Evolutionary conservation across 179 eudicot species (phyloP).

Genomic region (Drosera spatulata): DNA sequence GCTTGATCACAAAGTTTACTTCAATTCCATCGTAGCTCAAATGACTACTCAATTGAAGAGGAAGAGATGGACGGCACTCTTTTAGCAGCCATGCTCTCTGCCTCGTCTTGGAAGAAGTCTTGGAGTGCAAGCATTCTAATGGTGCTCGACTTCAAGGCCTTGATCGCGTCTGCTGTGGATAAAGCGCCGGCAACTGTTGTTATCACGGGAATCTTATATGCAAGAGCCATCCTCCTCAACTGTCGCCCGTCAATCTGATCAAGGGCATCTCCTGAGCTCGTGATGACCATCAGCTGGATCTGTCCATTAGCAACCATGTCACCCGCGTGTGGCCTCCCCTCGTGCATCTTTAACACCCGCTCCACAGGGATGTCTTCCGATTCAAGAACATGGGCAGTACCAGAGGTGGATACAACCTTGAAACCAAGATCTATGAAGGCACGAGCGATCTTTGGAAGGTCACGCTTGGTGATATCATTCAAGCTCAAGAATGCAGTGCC

Average conservation of each 20-base stretch:
- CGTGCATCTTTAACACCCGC: conserved; percentile 88
- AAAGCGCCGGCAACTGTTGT: conserved; percentile 91
- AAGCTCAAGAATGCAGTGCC: conserved; percentile 86
- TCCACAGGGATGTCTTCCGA: conserved; percentile 71
- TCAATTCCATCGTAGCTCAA: not conserved
- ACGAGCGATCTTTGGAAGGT: conserved; percentile 56
- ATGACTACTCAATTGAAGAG: conserved; percentile 8
- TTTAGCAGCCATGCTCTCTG: conserved; percentile 14
- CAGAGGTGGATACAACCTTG: conserved; percentile 66
- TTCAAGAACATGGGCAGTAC: conserved; percentile 75
- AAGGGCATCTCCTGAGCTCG: conserved; percentile 74
- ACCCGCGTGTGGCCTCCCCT: conserved; percentile 93
- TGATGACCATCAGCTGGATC: conserved; percentile 88
- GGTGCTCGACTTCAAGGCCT: conserved; percentile 54
- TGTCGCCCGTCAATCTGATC: conserved; percentile 86
- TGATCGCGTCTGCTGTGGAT: conserved; percentile 77
- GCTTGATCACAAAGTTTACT: too few species aligned
- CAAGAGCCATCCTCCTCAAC: conserved; percentile 87
- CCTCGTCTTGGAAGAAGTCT: conserved; percentile 49
- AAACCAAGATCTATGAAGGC: conserved; percentile 67
- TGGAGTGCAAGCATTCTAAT: conserved; percentile 78
- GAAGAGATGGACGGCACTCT: conserved; percentile 43
- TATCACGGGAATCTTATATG: conserved; percentile 66
- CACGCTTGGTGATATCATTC: conserved; percentile 79
- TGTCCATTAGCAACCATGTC: conserved; percentile 86